These are phyloP conservation scores for Boletus reticulatus DNA, from an alignment of 768 basidiomycete genomes.

Conservation along the genomic window DNA sequence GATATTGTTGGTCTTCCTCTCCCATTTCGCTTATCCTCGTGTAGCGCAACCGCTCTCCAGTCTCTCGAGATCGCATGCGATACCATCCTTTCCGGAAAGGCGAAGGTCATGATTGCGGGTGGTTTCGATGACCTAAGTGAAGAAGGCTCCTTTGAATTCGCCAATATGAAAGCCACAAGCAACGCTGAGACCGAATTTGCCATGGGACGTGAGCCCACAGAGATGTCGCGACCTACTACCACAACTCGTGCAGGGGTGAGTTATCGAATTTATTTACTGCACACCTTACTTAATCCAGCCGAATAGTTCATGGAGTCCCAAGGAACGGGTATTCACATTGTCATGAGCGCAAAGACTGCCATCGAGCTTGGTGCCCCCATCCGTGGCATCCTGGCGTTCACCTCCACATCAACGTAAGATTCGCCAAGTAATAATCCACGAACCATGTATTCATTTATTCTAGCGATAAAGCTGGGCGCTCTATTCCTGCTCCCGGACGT, in stretches of 20 bases:
- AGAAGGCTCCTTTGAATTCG: slow-evolving; percentile 98
- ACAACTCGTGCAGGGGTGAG: slow-evolving; percentile 91
- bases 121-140: slow-evolving; percentile 98
- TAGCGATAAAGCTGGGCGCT: slow-evolving; percentile 98
- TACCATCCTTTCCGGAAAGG: slow-evolving; percentile 90
- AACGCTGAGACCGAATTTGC: slow-evolving; percentile 97
- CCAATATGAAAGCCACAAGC: slow-evolving; percentile 99
- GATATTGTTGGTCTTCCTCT: not conserved
- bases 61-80: slow-evolving; percentile 99
- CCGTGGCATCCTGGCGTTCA: slow-evolving; percentile 91
- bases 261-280: slow-evolving; percentile 8
- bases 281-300: slow-evolving; percentile 1
- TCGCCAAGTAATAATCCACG: not conserved
- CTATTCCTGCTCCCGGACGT: slow-evolving; percentile 93
- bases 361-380: slow-evolving; percentile 92
- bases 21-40: slow-evolving; percentile 2
- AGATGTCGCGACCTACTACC: slow-evolving; percentile 98
- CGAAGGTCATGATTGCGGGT: slow-evolving; percentile 98
- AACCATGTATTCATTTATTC: slow-evolving; percentile 4
- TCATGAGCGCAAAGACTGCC: slow-evolving; percentile 97
- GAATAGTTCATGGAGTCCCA: slow-evolving; percentile 93
- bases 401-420: slow-evolving; percentile 90
- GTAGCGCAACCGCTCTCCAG: slow-evolving; percentile 92
- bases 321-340: slow-evolving; percentile 93
- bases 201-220: slow-evolving; percentile 98